These are phyloP conservation scores for Coemansia sp. DNA, from an alignment of 192 early-diverging fungal species.

Conservation along the genomic window DNA sequence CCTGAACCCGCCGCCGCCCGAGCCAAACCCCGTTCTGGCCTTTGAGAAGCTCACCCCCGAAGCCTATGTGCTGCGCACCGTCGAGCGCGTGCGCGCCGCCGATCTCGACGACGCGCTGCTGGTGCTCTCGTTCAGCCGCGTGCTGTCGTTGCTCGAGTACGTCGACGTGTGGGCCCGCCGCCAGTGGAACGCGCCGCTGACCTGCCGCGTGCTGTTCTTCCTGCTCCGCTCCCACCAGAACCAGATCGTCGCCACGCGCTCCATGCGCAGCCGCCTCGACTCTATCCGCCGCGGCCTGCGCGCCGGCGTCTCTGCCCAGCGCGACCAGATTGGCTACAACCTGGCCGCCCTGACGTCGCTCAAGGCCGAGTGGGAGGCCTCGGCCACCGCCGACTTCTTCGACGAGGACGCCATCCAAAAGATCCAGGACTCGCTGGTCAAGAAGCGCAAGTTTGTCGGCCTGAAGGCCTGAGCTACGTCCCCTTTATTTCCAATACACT, in stretches of 20 bases:
- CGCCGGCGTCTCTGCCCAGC: conserved; percentile 61
- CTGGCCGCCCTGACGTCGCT: conserved; percentile 76
- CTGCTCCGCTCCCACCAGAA: conserved; percentile 83
- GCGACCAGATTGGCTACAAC: conserved; percentile 86
- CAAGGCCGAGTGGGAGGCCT: conserved; percentile 71
- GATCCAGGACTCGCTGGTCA: conserved; percentile 52
- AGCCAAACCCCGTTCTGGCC: conserved; percentile 62
- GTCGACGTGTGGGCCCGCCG: conserved; percentile 79
- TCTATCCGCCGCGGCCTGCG: conserved; percentile 67
- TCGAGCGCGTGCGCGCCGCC: conserved; percentile 74
- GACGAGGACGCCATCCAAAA: conserved; percentile 59
- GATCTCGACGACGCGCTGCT: conserved; percentile 89
- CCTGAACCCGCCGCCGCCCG: conserved; percentile 47
- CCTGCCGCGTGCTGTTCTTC: conserved; percentile 80
- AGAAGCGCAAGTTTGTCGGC: conserved; percentile 72
- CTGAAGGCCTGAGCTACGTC: conserved; percentile 14
- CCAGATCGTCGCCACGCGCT: conserved; percentile 79
- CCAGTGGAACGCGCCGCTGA: conserved; percentile 72
- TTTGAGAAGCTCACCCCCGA: conserved; percentile 65
- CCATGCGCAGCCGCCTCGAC: conserved; percentile 71
- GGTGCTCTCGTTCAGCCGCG: conserved; percentile 80
- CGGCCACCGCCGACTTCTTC: conserved; percentile 68
- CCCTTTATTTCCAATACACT: neutral
- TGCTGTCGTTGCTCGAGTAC: conserved; percentile 71
- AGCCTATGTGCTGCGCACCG: conserved; percentile 71